These are phyloP conservation scores for Anthostomella pinea DNA, from an alignment of 2,329 filamentous ascomycete genomes.

Conservation along the genomic window DNA sequence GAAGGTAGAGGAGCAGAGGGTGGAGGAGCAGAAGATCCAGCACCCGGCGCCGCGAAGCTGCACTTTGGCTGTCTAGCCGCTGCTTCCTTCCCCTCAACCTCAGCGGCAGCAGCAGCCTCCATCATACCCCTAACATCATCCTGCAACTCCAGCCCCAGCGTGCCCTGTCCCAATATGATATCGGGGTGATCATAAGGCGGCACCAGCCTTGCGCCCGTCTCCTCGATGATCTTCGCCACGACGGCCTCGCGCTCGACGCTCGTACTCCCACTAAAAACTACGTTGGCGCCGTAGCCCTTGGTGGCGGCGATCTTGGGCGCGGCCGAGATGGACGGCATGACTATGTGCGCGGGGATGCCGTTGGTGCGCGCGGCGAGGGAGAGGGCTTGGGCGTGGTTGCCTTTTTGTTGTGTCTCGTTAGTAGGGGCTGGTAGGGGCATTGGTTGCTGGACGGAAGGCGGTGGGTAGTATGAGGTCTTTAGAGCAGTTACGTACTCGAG, in stretches of 20 bases:
- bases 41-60: slow-evolving; percentile 10
- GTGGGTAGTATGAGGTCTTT: no score
- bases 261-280: slow-evolving; percentile 82
- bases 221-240: slow-evolving; percentile 62
- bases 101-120: slow-evolving; percentile 9
- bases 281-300: slow-evolving; percentile 68
- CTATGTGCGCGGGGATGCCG: slow-evolving; percentile 75
- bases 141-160: slow-evolving; percentile 77
- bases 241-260: slow-evolving; percentile 77
- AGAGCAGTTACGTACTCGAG: no score
- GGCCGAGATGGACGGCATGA: slow-evolving; percentile 86
- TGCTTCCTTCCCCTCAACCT: slow-evolving; percentile 9
- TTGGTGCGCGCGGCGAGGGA: slow-evolving; percentile 76
- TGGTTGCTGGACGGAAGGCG: no score
- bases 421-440: no score
- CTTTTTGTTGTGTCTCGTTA: no score
- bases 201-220: slow-evolving; percentile 75
- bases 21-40: no score
- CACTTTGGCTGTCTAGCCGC: slow-evolving; percentile 2
- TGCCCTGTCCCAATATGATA: slow-evolving; percentile 93
- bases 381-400: slow-evolving; percentile 93
- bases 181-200: slow-evolving; percentile 92
- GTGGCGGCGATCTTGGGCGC: slow-evolving; percentile 87
- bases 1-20: no score
- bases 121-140: slow-evolving; percentile 63